Percentiles rank a stretch among this genome's conserved stretches.
phyloP scores from a whole-genome alignment of 176 grass and related monocot genomes.

The Eragrostis curvula region DNA sequence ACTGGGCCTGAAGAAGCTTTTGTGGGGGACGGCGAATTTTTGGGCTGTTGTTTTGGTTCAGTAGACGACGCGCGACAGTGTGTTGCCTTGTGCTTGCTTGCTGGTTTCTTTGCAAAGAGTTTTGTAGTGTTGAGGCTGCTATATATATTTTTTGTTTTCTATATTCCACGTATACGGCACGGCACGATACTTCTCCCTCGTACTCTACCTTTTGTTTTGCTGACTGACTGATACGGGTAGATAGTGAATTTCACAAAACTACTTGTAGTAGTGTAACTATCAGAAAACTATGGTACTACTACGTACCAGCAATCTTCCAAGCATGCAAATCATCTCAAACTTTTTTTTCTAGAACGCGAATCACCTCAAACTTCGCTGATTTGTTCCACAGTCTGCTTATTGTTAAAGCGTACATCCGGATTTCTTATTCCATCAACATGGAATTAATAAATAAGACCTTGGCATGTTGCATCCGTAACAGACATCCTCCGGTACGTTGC shows the following conservation, averaged over 20 bases:
- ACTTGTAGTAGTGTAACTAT: not conserved
- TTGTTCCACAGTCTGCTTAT: not conserved
- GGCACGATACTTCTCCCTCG: too few species aligned
- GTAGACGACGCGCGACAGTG: not conserved
- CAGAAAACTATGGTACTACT: not conserved
- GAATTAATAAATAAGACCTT: not conserved
- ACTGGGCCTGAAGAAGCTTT: conserved; percentile 12
- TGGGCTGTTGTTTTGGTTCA: not conserved
- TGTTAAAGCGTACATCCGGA: not conserved
- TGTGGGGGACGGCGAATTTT: conserved; percentile 28
- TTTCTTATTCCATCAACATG: not conserved
- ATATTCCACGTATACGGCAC: not conserved
- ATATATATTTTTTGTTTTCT: not conserved
- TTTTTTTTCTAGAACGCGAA: too few species aligned
- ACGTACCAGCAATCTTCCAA: not conserved
- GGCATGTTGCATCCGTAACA: too few species aligned
- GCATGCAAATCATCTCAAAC: not conserved
- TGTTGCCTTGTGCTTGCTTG: not conserved
- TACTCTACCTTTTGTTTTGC: not conserved
- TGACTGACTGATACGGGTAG: not conserved
- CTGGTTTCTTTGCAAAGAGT: not conserved
- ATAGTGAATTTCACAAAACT: not conserved
- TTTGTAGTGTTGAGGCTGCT: not conserved
- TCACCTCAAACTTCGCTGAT: not conserved
- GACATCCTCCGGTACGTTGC: too few species aligned